These are phyloP conservation scores for Cicer chorassanicum DNA, from an alignment of 306 rosid species.

Conservation along the genomic window DNA sequence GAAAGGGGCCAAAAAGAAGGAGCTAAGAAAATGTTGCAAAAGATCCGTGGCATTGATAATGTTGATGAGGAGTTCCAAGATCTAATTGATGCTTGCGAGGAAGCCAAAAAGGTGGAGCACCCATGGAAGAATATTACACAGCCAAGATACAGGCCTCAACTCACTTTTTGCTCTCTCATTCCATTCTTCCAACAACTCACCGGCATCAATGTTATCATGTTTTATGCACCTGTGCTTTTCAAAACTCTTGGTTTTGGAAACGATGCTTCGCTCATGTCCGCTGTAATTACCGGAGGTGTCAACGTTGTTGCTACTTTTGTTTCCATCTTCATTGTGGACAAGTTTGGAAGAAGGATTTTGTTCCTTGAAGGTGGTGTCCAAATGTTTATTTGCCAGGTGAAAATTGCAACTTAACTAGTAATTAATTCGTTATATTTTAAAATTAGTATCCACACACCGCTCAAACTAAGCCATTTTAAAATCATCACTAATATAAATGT, in stretches of 20 bases:
- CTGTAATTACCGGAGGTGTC: background rate
- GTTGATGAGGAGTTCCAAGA: background rate
- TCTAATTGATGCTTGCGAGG: background rate
- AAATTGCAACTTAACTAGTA: background rate
- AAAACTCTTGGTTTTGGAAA: background rate
- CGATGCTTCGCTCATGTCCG: background rate
- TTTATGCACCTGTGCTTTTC: background rate
- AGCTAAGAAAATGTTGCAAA: constrained; percentile 1
- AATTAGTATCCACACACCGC: background rate
- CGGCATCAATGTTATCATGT: constrained; percentile 6
- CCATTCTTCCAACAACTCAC: background rate
- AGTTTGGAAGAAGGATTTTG: constrained; percentile 11
- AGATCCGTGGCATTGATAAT: constrained; percentile 4
- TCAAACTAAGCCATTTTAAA: background rate
- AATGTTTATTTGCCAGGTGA: constrained; percentile 1
- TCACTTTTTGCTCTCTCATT: background rate
- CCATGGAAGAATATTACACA: constrained; percentile 1
- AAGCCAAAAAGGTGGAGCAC: constrained; percentile 3
- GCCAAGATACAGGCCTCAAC: background rate
- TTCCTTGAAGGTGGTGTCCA: constrained; percentile 1
- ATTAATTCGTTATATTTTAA: background rate
- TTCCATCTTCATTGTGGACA: background rate
- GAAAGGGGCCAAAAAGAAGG: background rate
- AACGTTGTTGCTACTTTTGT: background rate
- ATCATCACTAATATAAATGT: background rate